phyloP scores from a whole-genome alignment of 2,329 filamentous ascomycete species.

The Canariomyces notabilis region DNA sequence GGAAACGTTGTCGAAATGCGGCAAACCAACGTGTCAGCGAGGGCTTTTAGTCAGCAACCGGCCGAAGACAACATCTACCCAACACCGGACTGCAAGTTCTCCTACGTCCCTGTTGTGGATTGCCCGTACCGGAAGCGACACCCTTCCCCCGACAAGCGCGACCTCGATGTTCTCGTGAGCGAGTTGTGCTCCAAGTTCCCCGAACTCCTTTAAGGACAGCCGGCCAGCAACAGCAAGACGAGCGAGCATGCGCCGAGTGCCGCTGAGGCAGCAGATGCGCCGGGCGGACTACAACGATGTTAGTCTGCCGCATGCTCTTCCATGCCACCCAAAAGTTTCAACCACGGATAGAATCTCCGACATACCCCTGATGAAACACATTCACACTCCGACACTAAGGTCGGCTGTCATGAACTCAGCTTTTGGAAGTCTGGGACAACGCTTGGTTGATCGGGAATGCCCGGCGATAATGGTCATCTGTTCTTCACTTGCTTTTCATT shows the following conservation, averaged over 20 bases:
- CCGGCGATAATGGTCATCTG: too few species aligned
- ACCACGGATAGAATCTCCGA: too few species aligned
- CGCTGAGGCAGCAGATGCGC: not conserved
- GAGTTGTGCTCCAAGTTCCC: constrained; percentile 27
- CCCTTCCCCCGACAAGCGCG: constrained; percentile 40
- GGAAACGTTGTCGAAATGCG: not conserved
- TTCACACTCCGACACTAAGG: too few species aligned
- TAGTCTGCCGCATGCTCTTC: too few species aligned
- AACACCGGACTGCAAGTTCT: not conserved
- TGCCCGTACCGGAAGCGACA: constrained; percentile 35
- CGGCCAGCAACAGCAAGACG: not conserved
- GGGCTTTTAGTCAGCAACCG: not conserved
- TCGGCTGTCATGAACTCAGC: too few species aligned
- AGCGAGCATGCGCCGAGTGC: not conserved
- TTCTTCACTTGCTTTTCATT: too few species aligned
- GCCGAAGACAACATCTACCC: not conserved
- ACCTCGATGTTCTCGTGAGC: constrained; percentile 35
- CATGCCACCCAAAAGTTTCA: too few species aligned
- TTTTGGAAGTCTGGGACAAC: too few species aligned
- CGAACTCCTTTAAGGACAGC: constrained; percentile 4
- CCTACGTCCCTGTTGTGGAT: constrained; percentile 3
- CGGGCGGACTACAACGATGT: too few species aligned
- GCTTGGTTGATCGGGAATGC: too few species aligned
- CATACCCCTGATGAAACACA: too few species aligned
- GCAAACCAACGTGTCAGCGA: not conserved